phyloP scores from a whole-genome alignment of 345 rosid species.

The Murraya paniculata region DNA sequence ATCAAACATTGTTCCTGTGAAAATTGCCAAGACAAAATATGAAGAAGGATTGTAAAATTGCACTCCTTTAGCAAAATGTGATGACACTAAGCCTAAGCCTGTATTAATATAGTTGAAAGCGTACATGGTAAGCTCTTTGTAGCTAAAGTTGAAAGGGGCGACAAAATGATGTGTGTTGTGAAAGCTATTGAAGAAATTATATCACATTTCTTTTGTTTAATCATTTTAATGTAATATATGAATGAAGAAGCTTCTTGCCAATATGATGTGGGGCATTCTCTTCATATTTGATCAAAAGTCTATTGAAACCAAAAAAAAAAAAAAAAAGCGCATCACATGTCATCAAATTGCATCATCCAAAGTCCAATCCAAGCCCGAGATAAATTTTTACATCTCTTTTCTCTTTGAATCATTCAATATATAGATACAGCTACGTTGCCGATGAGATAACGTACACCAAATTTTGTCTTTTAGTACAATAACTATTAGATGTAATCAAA shows the following conservation, averaged over 20 bases:
- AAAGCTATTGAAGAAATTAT: conserved; percentile 19
- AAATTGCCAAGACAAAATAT: background rate
- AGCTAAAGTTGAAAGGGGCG: conserved; percentile 12
- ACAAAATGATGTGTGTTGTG: conserved; percentile 22
- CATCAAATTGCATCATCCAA: too few relatives aligned
- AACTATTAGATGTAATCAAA: too few relatives aligned
- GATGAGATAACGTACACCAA: too few relatives aligned
- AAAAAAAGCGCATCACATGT: background rate
- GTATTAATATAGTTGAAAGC: background rate
- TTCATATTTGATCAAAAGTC: background rate
- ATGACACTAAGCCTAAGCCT: background rate
- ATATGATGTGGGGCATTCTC: conserved; percentile 5
- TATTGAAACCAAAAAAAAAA: background rate
- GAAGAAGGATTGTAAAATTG: background rate
- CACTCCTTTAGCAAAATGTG: background rate
- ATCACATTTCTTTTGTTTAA: background rate
- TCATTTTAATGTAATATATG: background rate
- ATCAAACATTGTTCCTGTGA: conserved; percentile 24
- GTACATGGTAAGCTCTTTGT: conserved; percentile 26
- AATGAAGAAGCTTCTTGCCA: conserved; percentile 16
- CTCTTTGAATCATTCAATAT: too few relatives aligned
- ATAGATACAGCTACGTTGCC: too few relatives aligned
- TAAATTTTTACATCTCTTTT: too few relatives aligned
- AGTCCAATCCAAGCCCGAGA: too few relatives aligned
- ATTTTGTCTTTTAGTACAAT: too few relatives aligned